Evolutionary conservation across 1,284 basidiomycete species (phyloP), one percentile per base, ranked within the genome.

Genomic region (Trametes polyzona): DNA sequence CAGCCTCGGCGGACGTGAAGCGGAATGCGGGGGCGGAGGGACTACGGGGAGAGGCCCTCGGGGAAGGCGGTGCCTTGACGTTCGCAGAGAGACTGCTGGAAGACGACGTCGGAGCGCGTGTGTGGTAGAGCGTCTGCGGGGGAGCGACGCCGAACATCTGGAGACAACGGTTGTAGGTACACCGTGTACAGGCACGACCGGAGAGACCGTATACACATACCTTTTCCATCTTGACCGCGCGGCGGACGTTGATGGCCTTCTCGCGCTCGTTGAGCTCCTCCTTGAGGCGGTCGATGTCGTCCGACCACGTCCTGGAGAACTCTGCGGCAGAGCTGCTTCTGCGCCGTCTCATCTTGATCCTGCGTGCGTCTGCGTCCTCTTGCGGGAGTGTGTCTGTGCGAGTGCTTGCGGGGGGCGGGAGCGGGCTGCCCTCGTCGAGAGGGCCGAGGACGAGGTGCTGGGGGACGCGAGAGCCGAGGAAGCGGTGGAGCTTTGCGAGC

Each of bases 141-240:
- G 91, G 91, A 6, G 83, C 83, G 29, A 85, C 83, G 52, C 90
- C 90, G 67, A 93, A 92, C 66, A 93, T 79, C 90, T 93, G 56
- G 29, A 52, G 32, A 56, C 36, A 17, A 46, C 47, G 42, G 16
- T 10, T 49, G 47, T 58, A 29, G 44, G 53, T 37, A 36, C 14
- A 24, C 29, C 11, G 23, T 21, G 16, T 39, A 41, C 46, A 14
- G n/a, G 27, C 9, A 36, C 4, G n/a, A n/a, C n/a, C n/a, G 24
- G 19, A 21, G 30, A n/a, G 32, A 33, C 11, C 12, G 4, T 4
- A 40, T 14, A 52, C 37, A 71, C 77, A 42, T 55, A 89, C 90
- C 83, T 88, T 87, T 72, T 92, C 89, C 89, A 93, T 92, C 74
- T 93, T 93, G 65, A 86, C 78, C 29, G 90, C 90, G 46, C 90